Evolutionary conservation across 179 eudicot species (phyloP).

Genomic region (Monotropa hypopitys): DNA sequence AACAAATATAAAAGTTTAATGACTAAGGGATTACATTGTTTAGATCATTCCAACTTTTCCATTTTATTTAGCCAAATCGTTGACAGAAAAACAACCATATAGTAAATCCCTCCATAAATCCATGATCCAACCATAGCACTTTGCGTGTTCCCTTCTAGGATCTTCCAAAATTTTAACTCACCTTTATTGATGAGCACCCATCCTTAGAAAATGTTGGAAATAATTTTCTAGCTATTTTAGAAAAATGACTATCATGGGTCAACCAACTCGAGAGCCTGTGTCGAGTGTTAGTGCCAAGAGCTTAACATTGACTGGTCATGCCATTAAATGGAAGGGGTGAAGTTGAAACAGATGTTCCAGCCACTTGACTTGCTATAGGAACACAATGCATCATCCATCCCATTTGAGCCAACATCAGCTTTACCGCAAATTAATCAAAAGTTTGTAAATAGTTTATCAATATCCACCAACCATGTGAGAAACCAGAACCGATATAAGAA

Average conservation of each 20-base stretch:
- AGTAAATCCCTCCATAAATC: background rate
- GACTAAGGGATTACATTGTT: background rate
- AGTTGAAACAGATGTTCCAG: conserved; percentile 69
- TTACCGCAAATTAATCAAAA: too few species aligned
- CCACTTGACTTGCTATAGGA: conserved; percentile 96
- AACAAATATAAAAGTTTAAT: background rate
- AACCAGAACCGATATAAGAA: too few species aligned
- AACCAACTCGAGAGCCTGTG: conserved; percentile 83
- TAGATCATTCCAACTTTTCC: background rate
- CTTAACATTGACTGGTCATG: conserved; percentile 84
- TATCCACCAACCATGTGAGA: too few species aligned
- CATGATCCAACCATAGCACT: background rate
- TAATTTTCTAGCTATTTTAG: conserved; percentile 12
- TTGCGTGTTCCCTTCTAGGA: background rate
- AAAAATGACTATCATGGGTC: conserved; percentile 27
- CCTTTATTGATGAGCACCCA: conserved; percentile 34
- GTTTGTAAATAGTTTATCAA: too few species aligned
- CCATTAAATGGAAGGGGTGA: conserved; percentile 76
- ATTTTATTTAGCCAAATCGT: background rate
- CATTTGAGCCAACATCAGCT: too few species aligned
- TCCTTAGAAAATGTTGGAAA: conserved; percentile 16
- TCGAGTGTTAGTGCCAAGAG: conserved; percentile 67
- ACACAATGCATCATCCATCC: too few species aligned
- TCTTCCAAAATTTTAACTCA: conserved; percentile 12
- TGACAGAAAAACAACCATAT: background rate